phyloP scores from a whole-genome alignment of 139 green algal species.

The Pycnococcus provasolii region DNA sequence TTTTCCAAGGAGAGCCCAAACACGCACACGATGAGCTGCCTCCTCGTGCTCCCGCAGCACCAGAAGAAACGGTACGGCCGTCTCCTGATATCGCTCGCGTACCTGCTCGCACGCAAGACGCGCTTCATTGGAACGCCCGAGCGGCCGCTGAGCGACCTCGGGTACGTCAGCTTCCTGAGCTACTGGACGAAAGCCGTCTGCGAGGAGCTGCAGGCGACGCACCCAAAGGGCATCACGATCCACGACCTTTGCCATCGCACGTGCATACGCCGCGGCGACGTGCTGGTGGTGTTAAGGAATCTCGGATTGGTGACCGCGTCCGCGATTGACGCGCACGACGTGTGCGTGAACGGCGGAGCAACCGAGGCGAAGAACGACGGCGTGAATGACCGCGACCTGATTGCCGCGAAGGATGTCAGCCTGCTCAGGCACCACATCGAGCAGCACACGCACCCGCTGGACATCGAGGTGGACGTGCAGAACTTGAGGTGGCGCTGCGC shows the following conservation, averaged over 20 bases:
- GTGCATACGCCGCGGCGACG: too few species aligned
- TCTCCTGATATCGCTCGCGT: conserved; percentile 29
- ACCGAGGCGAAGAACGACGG: too few species aligned
- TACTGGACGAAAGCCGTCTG: conserved; percentile 25
- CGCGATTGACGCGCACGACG: too few species aligned
- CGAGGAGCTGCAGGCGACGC: too few species aligned
- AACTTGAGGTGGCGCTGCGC: not conserved
- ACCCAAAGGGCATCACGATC: too few species aligned
- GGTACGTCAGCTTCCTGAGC: conserved; percentile 21
- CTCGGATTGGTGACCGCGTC: too few species aligned
- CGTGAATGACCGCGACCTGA: too few species aligned
- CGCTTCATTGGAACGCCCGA: conserved; percentile 31
- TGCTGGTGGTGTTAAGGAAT: too few species aligned
- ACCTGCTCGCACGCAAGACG: conserved; percentile 36
- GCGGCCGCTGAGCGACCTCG: conserved; percentile 32
- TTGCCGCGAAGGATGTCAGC: not conserved
- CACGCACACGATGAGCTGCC: not conserved
- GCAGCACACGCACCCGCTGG: conserved; percentile 18
- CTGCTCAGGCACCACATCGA: conserved; percentile 24
- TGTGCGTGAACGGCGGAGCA: too few species aligned
- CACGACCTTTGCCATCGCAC: too few species aligned
- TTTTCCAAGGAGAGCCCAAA: conserved; percentile 24
- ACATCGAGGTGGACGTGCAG: conserved; percentile 17
- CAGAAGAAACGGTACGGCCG: conserved; percentile 28
- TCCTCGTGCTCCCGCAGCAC: conserved; percentile 32